Evolutionary conservation across 495 filamentous ascomycete genomes (phyloP).

Genomic region (Talaromyces borbonicus): DNA sequence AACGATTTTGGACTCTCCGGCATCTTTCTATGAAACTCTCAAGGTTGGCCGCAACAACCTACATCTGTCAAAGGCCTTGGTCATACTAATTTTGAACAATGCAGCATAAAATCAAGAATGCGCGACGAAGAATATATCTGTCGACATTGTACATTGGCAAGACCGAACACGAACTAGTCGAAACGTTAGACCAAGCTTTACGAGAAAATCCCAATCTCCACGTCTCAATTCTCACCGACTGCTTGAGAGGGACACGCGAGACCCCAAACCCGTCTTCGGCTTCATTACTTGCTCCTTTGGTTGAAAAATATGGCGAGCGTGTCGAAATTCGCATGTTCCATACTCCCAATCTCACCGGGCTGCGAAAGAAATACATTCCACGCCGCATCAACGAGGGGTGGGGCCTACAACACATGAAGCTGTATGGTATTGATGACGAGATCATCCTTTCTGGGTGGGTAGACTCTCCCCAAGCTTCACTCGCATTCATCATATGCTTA

Average conservation of each 20-base stretch:
- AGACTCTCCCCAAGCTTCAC: neutral
- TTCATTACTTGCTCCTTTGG: constrained; percentile 72
- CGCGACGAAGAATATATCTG: constrained; percentile 72
- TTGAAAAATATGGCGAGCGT: constrained; percentile 77
- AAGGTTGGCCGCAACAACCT: constrained; percentile 47
- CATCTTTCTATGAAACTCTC: constrained; percentile 77
- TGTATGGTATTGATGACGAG: constrained; percentile 94
- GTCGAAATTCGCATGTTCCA: constrained; percentile 96
- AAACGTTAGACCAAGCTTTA: constrained; percentile 67
- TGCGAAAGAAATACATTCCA: constrained; percentile 74
- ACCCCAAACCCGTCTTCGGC: constrained; percentile 81
- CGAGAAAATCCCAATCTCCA: constrained; percentile 67
- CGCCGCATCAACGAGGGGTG: constrained; percentile 94
- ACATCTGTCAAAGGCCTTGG: constrained; percentile 9
- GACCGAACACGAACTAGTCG: constrained; percentile 81
- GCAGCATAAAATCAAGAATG: constrained; percentile 70
- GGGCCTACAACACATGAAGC: constrained; percentile 98
- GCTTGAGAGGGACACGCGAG: constrained; percentile 84
- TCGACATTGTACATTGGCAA: constrained; percentile 95
- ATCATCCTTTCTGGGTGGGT: constrained; percentile 82
- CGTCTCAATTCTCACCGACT: constrained; percentile 90
- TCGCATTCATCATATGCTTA: neutral
- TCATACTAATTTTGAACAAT: constrained; percentile 4
- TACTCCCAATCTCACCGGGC: constrained; percentile 86
- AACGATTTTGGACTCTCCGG: constrained; percentile 64